Evolutionary conservation across 2,329 filamentous ascomycete species (phyloP).

Genomic region (Cyclaneusma minus): DNA sequence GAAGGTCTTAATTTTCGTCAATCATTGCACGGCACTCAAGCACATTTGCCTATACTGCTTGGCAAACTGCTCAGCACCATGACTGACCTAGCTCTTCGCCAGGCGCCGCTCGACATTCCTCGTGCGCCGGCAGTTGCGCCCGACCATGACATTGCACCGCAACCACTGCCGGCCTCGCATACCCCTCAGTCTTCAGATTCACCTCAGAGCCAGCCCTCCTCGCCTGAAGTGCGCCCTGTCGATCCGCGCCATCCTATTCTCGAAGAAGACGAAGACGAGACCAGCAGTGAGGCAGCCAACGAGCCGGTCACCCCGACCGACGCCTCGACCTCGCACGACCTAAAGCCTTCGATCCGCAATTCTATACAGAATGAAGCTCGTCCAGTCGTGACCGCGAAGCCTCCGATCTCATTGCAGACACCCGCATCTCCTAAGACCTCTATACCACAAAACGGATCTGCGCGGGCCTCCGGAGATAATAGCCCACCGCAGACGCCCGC

Average conservation of each 20-base stretch:
- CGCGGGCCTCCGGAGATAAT: constrained; percentile 4
- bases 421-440: constrained; percentile 5
- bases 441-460: constrained; percentile 5
- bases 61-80: too few species aligned
- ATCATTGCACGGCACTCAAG: too few species aligned
- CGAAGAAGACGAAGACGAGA: constrained; percentile 35
- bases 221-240: constrained; percentile 20
- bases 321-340: constrained; percentile 38
- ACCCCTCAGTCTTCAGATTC: too few species aligned
- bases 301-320: constrained; percentile 48
- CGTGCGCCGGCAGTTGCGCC: too few species aligned
- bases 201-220: too few species aligned
- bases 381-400: constrained; percentile 6
- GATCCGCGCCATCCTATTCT: constrained; percentile 36
- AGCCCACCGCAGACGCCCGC: too few species aligned
- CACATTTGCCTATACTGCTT: too few species aligned
- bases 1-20: too few species aligned
- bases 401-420: constrained; percentile 11
- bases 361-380: constrained; percentile 1
- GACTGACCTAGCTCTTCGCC: too few species aligned
- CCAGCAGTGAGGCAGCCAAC: constrained; percentile 40
- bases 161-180: too few species aligned
- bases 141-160: too few species aligned
- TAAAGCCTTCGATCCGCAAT: constrained; percentile 23
- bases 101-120: too few species aligned